Evolutionary conservation across 1,284 basidiomycete genomes (phyloP).

Genomic region (Earliella scabrosa): DNA sequence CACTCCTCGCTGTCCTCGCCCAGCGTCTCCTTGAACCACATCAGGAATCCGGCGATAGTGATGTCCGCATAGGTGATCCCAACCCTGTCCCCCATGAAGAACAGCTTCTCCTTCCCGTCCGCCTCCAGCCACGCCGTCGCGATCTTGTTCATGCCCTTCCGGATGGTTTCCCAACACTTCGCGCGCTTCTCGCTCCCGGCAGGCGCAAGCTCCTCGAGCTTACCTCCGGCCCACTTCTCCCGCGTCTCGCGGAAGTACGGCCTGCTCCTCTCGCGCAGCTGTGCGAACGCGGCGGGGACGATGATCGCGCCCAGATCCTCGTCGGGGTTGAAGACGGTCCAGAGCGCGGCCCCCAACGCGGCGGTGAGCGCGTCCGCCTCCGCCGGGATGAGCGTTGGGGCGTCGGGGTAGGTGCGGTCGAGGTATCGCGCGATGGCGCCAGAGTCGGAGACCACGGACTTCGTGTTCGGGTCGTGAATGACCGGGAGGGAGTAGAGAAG

Average conservation of each 20-base stretch:
- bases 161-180: slow-evolving; percentile 17
- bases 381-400: slow-evolving; percentile 28
- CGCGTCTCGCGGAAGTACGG: slow-evolving; percentile 44
- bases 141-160: slow-evolving; percentile 33
- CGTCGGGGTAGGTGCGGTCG: slow-evolving; percentile 38
- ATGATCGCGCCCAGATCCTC: slow-evolving; percentile 9
- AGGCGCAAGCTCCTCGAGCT: slow-evolving; percentile 34
- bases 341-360: slow-evolving; percentile 34
- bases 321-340: background rate
- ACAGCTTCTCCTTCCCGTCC: slow-evolving; percentile 32
- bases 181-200: slow-evolving; percentile 16
- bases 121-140: slow-evolving; percentile 36
- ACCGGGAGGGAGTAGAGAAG: slow-evolving; percentile 41
- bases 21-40: slow-evolving; percentile 35
- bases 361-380: slow-evolving; percentile 35
- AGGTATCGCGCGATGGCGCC: slow-evolving; percentile 37
- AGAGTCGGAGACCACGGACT: slow-evolving; percentile 36
- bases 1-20: slow-evolving; percentile 44
- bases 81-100: slow-evolving; percentile 31
- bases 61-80: slow-evolving; percentile 18
- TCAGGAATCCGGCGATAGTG: slow-evolving; percentile 22
- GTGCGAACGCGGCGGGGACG: slow-evolving; percentile 26
- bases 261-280: slow-evolving; percentile 37
- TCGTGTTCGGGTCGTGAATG: slow-evolving; percentile 34
- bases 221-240: slow-evolving; percentile 37